These are phyloP conservation scores for Vararia minispora DNA, from an alignment of 768 basidiomycete genomes.

Conservation along the genomic window DNA sequence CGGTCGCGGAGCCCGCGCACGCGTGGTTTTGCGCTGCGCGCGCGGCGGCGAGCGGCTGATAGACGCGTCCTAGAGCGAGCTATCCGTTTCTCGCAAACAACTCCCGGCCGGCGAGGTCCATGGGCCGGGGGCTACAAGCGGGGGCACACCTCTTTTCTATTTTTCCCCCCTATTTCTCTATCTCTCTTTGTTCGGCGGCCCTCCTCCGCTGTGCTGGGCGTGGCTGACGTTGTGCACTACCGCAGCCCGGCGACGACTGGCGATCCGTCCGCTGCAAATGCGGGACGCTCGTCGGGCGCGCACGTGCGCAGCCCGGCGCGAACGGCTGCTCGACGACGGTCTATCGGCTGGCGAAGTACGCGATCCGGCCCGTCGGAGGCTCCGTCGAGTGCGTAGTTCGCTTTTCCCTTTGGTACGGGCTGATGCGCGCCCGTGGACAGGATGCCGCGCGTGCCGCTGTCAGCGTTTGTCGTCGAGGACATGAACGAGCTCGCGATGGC, in stretches of 20 bases:
- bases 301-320: constrained; percentile 35
- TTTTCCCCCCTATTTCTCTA: constrained; percentile 6
- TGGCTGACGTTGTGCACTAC: constrained; percentile 6
- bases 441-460: constrained; percentile 43
- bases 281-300: constrained; percentile 71
- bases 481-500: constrained; percentile 88
- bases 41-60: constrained; percentile 60
- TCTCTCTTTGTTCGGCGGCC: constrained; percentile 2
- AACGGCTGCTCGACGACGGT: constrained; percentile 26
- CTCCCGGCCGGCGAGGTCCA: constrained; percentile 63
- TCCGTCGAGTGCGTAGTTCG: constrained; percentile 43
- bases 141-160: constrained; percentile 46
- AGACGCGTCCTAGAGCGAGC: constrained; percentile 80
- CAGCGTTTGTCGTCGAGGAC: constrained; percentile 85
- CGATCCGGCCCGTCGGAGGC: constrained; percentile 60
- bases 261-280: constrained; percentile 63
- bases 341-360: constrained; percentile 75
- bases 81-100: constrained; percentile 65
- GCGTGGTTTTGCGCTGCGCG: constrained; percentile 40
- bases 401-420: background rate
- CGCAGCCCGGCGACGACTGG: constrained; percentile 54
- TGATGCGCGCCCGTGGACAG: constrained; percentile 18
- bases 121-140: constrained; percentile 83
- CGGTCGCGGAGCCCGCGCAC: constrained; percentile 42
- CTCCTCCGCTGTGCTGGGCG: no score